Percentiles rank a stretch among this genome's conserved stretches.
Conservation (phyloP, 257 asterid species). For the Plantago major region DNA sequence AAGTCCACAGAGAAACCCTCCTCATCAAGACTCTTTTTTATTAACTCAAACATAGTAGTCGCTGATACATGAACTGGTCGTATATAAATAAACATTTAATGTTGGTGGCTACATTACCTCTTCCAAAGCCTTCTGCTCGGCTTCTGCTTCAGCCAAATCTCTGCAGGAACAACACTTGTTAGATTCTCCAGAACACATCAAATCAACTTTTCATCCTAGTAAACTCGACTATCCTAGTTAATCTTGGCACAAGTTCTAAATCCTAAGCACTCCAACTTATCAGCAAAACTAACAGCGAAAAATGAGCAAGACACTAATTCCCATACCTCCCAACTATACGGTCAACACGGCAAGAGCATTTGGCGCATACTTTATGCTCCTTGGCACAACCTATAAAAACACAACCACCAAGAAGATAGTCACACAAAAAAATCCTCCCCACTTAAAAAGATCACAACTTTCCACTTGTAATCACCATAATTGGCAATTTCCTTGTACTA, state of each 20-base stretch:
- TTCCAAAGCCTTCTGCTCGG: constrained; percentile 8
- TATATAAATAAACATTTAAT: not conserved
- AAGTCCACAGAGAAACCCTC: no score
- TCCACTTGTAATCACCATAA: not conserved
- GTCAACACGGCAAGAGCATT: constrained; percentile 6
- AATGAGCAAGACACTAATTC: no score
- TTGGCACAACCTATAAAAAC: constrained; percentile 9
- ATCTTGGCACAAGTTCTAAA: not conserved
- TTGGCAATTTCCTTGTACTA: not conserved
- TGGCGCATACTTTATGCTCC: constrained; percentile 12
- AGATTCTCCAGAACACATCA: not conserved
- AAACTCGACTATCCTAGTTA: not conserved
- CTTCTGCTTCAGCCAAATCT: constrained; percentile 14
- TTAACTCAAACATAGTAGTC: constrained; percentile 3
- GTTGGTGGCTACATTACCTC: constrained; percentile 43
- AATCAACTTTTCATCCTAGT: not conserved
- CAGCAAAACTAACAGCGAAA: not conserved
- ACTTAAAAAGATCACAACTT: not conserved
- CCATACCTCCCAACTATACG: constrained; percentile 5
- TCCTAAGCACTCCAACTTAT: not conserved
- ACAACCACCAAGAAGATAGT: not conserved
- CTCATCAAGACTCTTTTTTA: not conserved
- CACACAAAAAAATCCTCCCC: not conserved
- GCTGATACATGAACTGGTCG: not conserved
- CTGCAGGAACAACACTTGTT: not conserved